Evolutionary conservation across 306 rosid species (phyloP).

Genomic region (Cercis canadensis): DNA sequence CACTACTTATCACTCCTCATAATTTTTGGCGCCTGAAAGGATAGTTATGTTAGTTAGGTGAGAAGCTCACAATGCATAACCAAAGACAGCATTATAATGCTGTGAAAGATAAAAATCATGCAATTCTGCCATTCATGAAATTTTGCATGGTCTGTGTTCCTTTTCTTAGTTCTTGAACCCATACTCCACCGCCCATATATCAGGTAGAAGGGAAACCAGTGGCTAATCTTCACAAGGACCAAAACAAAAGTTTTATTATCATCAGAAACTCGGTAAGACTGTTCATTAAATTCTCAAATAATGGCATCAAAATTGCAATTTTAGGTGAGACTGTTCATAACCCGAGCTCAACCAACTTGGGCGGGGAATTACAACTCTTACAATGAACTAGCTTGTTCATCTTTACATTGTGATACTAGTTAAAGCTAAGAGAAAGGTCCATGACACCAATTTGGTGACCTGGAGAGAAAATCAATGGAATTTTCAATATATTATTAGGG

Average conservation of each 20-base stretch:
- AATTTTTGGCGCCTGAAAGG: too few relatives aligned
- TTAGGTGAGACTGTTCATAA: constrained; percentile 7
- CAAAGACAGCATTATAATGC: too few relatives aligned
- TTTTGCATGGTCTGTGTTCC: too few relatives aligned
- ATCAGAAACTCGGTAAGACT: constrained; percentile 9
- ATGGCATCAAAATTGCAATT: constrained; percentile 44
- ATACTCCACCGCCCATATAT: too few relatives aligned
- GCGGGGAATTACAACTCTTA: constrained; percentile 1
- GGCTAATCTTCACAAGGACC: too few relatives aligned
- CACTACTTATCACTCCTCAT: too few relatives aligned
- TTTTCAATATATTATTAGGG: neutral
- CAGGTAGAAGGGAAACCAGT: too few relatives aligned
- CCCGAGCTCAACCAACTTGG: neutral
- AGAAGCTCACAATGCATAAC: too few relatives aligned
- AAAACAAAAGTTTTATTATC: constrained; percentile 8
- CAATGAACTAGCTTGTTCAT: constrained; percentile 1
- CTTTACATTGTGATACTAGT: neutral
- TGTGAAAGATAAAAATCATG: too few relatives aligned
- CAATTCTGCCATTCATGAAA: too few relatives aligned
- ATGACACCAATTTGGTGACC: neutral
- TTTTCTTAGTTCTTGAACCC: too few relatives aligned
- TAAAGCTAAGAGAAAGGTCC: neutral
- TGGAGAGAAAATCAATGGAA: neutral
- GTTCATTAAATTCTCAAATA: constrained; percentile 30
- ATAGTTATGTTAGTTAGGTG: too few relatives aligned